Conservation (phyloP, 257 asterid species). For the Solanum medicagineum region DNA sequence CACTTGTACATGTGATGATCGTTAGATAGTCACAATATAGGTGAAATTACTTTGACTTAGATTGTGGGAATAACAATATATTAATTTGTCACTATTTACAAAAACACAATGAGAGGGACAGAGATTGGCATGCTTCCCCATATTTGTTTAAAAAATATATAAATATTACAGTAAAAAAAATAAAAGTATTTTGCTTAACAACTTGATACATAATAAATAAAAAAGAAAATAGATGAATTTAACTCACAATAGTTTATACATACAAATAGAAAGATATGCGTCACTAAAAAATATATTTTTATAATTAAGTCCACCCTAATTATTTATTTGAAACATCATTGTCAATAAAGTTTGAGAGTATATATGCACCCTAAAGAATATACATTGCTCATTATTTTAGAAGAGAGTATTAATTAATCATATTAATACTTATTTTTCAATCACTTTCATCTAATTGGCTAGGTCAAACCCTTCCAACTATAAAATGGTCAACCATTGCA, state of each 20-base stretch:
- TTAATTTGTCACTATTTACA: background rate
- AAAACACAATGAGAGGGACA: background rate
- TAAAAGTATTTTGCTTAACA: background rate
- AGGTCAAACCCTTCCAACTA: background rate
- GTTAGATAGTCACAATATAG: background rate
- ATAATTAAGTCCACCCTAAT: background rate
- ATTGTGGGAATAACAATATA: background rate
- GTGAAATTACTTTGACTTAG: background rate
- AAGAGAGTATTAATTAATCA: background rate
- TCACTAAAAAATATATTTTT: background rate
- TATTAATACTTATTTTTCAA: background rate
- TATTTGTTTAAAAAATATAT: background rate
- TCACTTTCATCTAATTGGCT: background rate
- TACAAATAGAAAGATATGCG: background rate
- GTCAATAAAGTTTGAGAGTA: background rate
- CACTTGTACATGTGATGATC: background rate
- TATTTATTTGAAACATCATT: background rate
- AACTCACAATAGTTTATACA: background rate
- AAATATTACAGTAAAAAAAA: background rate
- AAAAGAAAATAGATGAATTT: background rate
- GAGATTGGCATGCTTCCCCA: background rate
- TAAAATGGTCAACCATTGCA: background rate
- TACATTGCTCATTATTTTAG: background rate
- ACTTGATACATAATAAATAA: background rate
- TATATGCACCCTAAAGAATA: background rate